phyloP scores from a whole-genome alignment of 2,329 filamentous ascomycete genomes.

The Calonectria hongkongensis region DNA sequence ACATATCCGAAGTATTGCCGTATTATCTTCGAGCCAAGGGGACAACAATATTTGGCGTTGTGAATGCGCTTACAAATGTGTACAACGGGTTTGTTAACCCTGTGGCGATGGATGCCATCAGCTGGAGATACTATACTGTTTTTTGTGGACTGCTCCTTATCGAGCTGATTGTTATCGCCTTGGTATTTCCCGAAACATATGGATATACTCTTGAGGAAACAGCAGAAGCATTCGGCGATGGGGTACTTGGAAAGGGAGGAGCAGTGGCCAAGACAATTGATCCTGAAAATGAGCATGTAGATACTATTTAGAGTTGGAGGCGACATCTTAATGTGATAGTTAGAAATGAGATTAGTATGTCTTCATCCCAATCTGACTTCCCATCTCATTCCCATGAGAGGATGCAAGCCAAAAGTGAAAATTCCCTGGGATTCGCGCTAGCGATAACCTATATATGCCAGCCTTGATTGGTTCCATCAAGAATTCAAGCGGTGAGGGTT shows the following conservation, averaged over 20 bases:
- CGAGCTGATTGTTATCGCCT: slow-evolving; percentile 9
- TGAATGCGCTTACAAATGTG: slow-evolving; percentile 11
- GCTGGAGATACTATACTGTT: slow-evolving; percentile 31
- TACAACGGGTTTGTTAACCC: slow-evolving; percentile 32
- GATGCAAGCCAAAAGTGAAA: too few species aligned
- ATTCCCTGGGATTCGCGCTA: too few species aligned
- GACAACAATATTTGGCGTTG: slow-evolving; percentile 25
- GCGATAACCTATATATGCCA: too few species aligned
- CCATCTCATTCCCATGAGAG: too few species aligned
- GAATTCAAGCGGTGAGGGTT: too few species aligned
- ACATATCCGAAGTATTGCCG: slow-evolving; percentile 29
- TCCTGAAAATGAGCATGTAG: background rate
- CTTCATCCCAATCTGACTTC: too few species aligned
- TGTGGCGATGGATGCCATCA: slow-evolving; percentile 24
- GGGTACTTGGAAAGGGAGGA: background rate
- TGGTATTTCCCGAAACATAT: slow-evolving; percentile 29
- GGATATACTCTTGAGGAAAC: slow-evolving; percentile 27
- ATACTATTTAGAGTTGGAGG: too few species aligned
- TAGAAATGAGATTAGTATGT: too few species aligned
- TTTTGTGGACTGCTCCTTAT: slow-evolving; percentile 21
- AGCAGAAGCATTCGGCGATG: background rate
- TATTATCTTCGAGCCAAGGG: slow-evolving; percentile 32
- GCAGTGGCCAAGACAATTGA: background rate
- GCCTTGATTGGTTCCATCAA: too few species aligned
- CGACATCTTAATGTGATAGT: too few species aligned